Percentiles rank a stretch among this genome's conserved stretches.
Evolutionary conservation across 225 moss, liverwort and hornwort genomes (phyloP).

Genomic region (Pleurozium schreberi): DNA sequence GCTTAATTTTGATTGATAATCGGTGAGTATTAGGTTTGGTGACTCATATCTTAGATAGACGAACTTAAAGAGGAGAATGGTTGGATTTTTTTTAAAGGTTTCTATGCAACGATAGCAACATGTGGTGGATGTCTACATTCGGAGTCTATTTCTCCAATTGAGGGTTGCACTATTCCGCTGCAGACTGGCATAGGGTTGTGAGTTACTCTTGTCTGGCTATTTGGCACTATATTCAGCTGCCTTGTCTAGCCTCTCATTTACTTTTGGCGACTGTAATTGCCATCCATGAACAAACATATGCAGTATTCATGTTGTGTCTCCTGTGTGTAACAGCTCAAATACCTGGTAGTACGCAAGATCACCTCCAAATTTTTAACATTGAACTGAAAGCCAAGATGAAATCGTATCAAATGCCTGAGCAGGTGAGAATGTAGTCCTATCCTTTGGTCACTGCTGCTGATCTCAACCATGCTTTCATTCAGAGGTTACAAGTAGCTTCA

Average conservation of each 20-base stretch:
- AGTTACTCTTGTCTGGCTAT: background rate
- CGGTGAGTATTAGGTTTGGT: background rate
- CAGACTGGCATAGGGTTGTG: background rate
- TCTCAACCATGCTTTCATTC: background rate
- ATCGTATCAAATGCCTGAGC: conserved; percentile 94
- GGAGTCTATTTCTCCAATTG: background rate
- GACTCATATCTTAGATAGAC: background rate
- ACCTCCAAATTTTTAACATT: conserved; percentile 89
- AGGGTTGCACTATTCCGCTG: background rate
- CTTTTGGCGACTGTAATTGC: background rate
- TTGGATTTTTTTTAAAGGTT: background rate
- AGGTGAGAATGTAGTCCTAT: conserved; percentile 28
- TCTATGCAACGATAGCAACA: background rate
- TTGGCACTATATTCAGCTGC: background rate
- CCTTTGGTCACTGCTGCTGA: background rate
- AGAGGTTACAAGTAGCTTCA: background rate
- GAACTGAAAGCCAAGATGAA: conserved; percentile 92
- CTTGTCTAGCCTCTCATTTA: background rate
- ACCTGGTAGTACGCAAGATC: conserved; percentile 75
- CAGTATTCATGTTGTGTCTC: background rate
- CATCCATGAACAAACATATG: background rate
- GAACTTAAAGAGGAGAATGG: background rate
- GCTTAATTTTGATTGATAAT: background rate
- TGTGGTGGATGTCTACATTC: background rate
- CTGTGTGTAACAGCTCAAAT: conserved; percentile 49